Conservation (phyloP, 2,329 filamentous ascomycete genomes). For the Ophiostoma australiae region DNA sequence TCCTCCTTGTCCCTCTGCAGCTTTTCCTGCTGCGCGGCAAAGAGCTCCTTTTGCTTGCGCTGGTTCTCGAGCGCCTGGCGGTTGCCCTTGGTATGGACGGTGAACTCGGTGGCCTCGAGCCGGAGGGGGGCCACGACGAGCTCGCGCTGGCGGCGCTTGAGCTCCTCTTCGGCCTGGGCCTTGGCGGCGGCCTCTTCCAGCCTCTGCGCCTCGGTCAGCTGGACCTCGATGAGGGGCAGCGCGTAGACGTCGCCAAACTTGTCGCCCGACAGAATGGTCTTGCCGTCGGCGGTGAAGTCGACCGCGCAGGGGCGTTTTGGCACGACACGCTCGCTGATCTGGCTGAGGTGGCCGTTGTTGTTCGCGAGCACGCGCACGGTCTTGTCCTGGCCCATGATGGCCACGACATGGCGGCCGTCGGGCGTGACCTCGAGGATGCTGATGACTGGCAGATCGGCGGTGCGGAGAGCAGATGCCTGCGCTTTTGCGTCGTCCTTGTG, state of each 20-base stretch:
- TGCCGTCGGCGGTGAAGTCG: constrained; percentile 61
- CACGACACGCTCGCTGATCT: constrained; percentile 73
- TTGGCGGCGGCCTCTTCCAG: neutral
- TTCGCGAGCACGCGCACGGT: constrained; percentile 76
- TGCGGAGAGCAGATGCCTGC: constrained; percentile 31
- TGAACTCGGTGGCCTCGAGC: constrained; percentile 49
- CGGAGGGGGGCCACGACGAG: constrained; percentile 41
- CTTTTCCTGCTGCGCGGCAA: constrained; percentile 27
- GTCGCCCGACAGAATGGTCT: constrained; percentile 76
- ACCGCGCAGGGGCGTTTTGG: constrained; percentile 83
- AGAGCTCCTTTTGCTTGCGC: constrained; percentile 42
- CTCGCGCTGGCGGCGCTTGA: constrained; percentile 22
- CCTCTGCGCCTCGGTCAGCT: constrained; percentile 16
- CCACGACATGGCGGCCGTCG: constrained; percentile 64
- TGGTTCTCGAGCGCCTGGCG: constrained; percentile 56
- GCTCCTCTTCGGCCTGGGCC: neutral
- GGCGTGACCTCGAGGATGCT: constrained; percentile 61
- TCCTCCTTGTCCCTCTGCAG: constrained; percentile 24
- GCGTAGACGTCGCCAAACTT: constrained; percentile 97
- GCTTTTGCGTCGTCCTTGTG: constrained; percentile 6
- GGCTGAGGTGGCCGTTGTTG: constrained; percentile 55
- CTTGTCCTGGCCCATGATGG: constrained; percentile 88
- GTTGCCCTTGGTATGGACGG: constrained; percentile 62
- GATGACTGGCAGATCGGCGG: constrained; percentile 57
- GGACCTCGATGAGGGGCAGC: constrained; percentile 59